These are phyloP conservation scores for Solanum tacnaense DNA, from an alignment of 257 asterid genomes.

Conservation along the genomic window DNA sequence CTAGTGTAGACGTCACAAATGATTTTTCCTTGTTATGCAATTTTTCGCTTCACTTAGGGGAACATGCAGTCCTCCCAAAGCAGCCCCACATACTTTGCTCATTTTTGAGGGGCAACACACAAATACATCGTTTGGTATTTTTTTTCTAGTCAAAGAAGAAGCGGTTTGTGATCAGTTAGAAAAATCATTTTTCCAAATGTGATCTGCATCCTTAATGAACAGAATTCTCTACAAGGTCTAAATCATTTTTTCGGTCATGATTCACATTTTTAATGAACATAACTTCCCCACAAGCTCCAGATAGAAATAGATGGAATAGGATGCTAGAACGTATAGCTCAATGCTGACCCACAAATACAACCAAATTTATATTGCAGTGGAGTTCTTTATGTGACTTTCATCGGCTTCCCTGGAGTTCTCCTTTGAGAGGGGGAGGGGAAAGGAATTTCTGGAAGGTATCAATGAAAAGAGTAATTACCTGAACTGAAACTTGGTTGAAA, in stretches of 20 bases:
- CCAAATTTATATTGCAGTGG: neutral
- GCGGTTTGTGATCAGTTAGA: neutral
- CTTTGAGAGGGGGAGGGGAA: neutral
- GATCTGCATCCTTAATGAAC: neutral
- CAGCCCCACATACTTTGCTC: neutral
- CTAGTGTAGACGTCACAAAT: neutral
- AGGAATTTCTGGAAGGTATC: neutral
- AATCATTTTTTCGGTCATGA: neutral
- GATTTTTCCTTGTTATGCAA: neutral
- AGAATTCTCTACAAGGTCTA: neutral
- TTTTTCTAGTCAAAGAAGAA: neutral
- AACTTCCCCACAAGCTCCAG: neutral
- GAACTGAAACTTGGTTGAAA: constrained; percentile 53
- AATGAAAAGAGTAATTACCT: constrained; percentile 30
- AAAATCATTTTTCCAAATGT: neutral
- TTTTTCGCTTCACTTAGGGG: neutral
- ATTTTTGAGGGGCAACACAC: neutral
- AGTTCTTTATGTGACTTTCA: neutral
- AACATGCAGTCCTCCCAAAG: neutral
- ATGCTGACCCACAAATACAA: neutral
- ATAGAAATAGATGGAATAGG: neutral
- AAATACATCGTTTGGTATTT: neutral
- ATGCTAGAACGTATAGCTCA: neutral
- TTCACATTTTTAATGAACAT: neutral
- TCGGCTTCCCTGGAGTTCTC: neutral